A percentile compares a stretch with the other conserved stretches of the same genome.
phyloP scores from a whole-genome alignment of 495 filamentous ascomycete genomes.

The Penicillium steckii region DNA sequence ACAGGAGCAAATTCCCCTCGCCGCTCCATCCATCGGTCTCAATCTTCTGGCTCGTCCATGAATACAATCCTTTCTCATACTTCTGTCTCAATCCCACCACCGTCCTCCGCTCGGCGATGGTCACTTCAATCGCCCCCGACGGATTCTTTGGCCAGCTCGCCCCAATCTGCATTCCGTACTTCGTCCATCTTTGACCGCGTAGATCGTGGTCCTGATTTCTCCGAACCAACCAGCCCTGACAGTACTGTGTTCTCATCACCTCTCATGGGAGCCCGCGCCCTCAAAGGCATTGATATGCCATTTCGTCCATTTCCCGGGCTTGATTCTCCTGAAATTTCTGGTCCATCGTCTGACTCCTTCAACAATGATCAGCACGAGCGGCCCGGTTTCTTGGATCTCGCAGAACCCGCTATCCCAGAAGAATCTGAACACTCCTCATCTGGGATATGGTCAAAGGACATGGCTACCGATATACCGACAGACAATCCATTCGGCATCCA shows the following conservation, averaged over 20 bases:
- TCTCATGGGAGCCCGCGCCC: constrained; percentile 38
- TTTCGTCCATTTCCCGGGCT: constrained; percentile 40
- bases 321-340: constrained; percentile 17
- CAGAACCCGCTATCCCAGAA: constrained; percentile 42
- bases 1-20: constrained; percentile 40
- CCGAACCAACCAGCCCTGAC: constrained; percentile 72
- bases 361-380: constrained; percentile 27
- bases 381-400: constrained; percentile 10
- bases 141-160: constrained; percentile 80
- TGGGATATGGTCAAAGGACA: constrained; percentile 6
- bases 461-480: not conserved
- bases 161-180: constrained; percentile 67
- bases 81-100: constrained; percentile 56
- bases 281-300: constrained; percentile 55
- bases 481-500: constrained; percentile 16
- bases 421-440: constrained; percentile 35
- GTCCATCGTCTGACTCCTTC: constrained; percentile 10
- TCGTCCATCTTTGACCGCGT: constrained; percentile 76
- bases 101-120: constrained; percentile 54
- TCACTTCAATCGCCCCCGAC: constrained; percentile 64
- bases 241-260: constrained; percentile 58
- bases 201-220: constrained; percentile 55
- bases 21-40: constrained; percentile 37
- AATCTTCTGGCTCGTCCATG: constrained; percentile 48
- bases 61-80: constrained; percentile 63